A percentile compares a stretch with the other conserved stretches of the same genome.
These are phyloP conservation scores for Herpetospermum pedunculosum DNA, from an alignment of 306 rosid species.

Conservation along the genomic window DNA sequence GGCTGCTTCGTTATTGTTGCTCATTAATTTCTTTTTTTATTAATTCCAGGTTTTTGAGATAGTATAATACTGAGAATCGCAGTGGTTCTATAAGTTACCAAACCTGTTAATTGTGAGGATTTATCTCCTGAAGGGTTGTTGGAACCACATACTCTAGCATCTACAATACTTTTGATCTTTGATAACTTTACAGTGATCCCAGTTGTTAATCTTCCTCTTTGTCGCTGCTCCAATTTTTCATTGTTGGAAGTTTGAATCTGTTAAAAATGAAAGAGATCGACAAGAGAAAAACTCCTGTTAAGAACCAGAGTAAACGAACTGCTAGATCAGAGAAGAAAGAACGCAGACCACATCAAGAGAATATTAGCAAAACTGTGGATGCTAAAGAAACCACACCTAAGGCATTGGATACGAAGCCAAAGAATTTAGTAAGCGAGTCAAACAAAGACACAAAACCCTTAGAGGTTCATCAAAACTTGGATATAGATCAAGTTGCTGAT, in stretches of 20 bases:
- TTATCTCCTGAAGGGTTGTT: background rate
- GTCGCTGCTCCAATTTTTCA: too few relatives aligned
- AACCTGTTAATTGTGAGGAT: background rate
- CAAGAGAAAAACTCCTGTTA: slow-evolving; percentile 43
- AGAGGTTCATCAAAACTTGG: slow-evolving; percentile 20
- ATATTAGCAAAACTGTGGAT: slow-evolving; percentile 31
- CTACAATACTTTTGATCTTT: background rate
- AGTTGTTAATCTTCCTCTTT: background rate
- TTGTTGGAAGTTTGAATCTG: background rate
- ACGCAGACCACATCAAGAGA: slow-evolving; percentile 34
- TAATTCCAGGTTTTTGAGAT: slow-evolving; percentile 1
- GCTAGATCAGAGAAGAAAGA: slow-evolving; percentile 47
- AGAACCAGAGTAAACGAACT: slow-evolving; percentile 41
- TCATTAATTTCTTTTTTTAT: background rate
- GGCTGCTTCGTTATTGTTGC: background rate
- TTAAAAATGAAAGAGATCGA: slow-evolving; percentile 60
- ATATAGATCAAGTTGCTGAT: slow-evolving; percentile 56
- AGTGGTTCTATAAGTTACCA: background rate
- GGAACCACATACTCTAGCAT: background rate
- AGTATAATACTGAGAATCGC: background rate
- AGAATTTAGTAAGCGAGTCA: slow-evolving; percentile 32
- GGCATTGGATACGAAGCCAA: slow-evolving; percentile 24
- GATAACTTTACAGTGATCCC: background rate
- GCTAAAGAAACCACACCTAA: slow-evolving; percentile 41
- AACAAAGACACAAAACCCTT: slow-evolving; percentile 38